Conservation (phyloP, 768 basidiomycete species). For the Rhodosporidiobolus sp. region DNA sequence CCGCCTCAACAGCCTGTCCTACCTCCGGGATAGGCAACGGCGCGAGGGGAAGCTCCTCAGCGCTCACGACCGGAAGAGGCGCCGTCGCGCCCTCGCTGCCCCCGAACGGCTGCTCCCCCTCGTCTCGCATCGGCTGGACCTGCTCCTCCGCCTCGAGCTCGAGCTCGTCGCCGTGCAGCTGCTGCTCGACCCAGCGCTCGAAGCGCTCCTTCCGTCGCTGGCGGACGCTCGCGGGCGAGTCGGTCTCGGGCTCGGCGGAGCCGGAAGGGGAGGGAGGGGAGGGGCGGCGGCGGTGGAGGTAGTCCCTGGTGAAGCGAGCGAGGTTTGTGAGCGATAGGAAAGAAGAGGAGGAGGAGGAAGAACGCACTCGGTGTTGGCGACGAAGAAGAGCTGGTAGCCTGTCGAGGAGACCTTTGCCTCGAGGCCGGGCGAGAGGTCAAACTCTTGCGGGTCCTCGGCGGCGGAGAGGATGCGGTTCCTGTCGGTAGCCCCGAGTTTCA, state of each 20-base stretch:
- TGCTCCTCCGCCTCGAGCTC: background rate
- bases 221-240: background rate
- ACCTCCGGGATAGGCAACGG: background rate
- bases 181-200: constrained; percentile 29
- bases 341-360: background rate
- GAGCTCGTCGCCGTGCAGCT: background rate
- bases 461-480: constrained; percentile 28
- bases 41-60: no score
- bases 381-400: constrained; percentile 49
- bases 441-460: constrained; percentile 34
- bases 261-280: no score
- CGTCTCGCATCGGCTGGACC: background rate
- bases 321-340: no score
- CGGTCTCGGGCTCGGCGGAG: background rate
- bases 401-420: constrained; percentile 34
- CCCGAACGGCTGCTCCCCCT: background rate
- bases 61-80: no score
- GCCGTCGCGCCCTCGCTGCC: no score
- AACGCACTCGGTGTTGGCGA: constrained; percentile 40
- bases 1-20: no score
- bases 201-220: constrained; percentile 28
- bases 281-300: constrained; percentile 13
- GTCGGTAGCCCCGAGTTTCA: background rate
- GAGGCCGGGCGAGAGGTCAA: constrained; percentile 27
- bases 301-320: constrained; percentile 10